Evolutionary conservation across 202 grass and related monocot genomes (phyloP), one percentile per base, ranked within the genome.

Genomic region (Musa balbisiana): DNA sequence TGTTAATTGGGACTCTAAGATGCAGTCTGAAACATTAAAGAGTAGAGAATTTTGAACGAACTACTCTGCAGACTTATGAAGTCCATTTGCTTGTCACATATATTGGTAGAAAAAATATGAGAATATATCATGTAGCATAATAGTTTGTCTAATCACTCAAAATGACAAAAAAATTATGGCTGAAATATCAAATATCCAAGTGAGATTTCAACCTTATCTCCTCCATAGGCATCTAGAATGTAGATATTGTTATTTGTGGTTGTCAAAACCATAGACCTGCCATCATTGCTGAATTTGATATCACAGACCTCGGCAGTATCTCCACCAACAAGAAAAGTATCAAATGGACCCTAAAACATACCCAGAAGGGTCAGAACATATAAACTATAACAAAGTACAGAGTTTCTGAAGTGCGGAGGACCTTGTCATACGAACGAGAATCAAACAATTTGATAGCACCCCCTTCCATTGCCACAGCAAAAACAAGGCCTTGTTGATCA

Each of bases 401-500:
- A 75, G 83, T 84, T 43, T 25, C 72, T 62, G 85, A 66, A 75
- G 68, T 79, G 69, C 67, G 49, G 0, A 43, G 33, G 33, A 99
- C 95, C 87, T 99, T 99, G 77, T 99, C 95, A 77, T 95, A 99
- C 43, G 95, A 99, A 11, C 89, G 87, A 73, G 91, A 99, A 88
- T 99, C 95, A 68, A 99, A 99, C 23, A 99, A 83, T 82, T 99
- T 99, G 76, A 99, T 95, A 78, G 95, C 91, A 1, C 95, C 95
- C 67, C 95, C 95, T 82, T 99, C 95, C 91, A 99, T 95, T 69
- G 95, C 85, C 74, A 99, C 85, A 0, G 91, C 91, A 87, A 99
- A 99, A 85, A 95, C 91, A 90, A 99, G 91, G 73, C 91, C 95
- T 87, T 99, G 91, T 74, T 99, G 95, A 85, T 95, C 95, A 92